Evolutionary conservation across 129 eudicot species (phyloP), one percentile per base, ranked within the genome.

Genomic region (Artemisia argyi): DNA sequence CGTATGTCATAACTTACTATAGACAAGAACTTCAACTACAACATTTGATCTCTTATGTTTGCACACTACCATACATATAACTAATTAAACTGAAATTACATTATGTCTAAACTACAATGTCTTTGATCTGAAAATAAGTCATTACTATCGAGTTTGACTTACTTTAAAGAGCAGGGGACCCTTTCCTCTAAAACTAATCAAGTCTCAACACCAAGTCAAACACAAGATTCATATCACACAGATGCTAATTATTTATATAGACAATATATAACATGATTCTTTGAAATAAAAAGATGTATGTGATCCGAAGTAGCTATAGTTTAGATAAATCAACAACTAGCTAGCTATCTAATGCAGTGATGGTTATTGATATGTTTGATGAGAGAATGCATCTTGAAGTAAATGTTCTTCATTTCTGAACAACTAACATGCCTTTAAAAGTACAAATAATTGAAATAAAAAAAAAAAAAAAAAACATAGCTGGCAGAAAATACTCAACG

Each of bases 1-100:
- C 63, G 12, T 18, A 18, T 61, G 65, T 60, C 65, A 60, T 60
- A 26, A 28, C 46, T 61, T 61, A 14, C 47, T 12, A 52, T 52
- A 13, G 66, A 61, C 66, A 61, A 61, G 32, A 28, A 61, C 7
- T 9, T 20, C 66, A 61, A 61, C 47, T 11, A 61, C 47, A 61
- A 28, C 47, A 26, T 26, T 28, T 60, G 16, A 50, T 11, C 26
- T 26, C 26, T 60, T 28, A 26, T 61, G 17, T 10, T 22, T 26
- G 46, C 65, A 60, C 46, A 60, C 46, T 19, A 18, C 60, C 60
- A 54, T 22, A 17, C 13, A 59, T 52, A 52, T 7, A 52, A 52
- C 57, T 16, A 52, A 52, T 39, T 39, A 52, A 52, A 12, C 57
- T 52, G 17, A 52, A 52, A 52, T 61, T 22, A 6, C 47, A 5